Evolutionary conservation across 257 asterid species (phyloP).

Genomic region (Solanum peruvianum): DNA sequence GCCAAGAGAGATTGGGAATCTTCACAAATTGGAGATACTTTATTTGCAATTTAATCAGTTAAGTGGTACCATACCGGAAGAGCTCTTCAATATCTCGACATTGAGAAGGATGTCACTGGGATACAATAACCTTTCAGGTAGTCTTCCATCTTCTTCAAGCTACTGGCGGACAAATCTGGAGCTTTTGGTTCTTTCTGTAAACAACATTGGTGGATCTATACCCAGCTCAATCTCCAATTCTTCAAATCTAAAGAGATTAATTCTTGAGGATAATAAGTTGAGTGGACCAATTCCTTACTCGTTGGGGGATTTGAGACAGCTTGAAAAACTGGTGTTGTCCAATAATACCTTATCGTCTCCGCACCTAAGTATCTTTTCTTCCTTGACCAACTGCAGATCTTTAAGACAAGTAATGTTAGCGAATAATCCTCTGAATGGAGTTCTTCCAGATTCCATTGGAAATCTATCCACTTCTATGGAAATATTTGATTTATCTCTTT

Average conservation of each 20-base stretch:
- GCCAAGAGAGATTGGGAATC: constrained; percentile 19
- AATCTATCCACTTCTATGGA: constrained; percentile 13
- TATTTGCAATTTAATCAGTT: neutral
- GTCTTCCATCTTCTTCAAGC: constrained; percentile 2
- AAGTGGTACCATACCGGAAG: constrained; percentile 13
- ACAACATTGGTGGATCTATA: constrained; percentile 11
- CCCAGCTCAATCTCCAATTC: constrained; percentile 20
- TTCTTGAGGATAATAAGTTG: constrained; percentile 4
- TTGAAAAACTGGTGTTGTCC: neutral
- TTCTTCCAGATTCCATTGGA: constrained; percentile 17
- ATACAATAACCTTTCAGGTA: constrained; percentile 11
- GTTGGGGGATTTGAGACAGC: constrained; percentile 15
- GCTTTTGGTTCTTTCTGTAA: constrained; percentile 3
- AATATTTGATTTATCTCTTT: neutral
- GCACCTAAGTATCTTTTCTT: constrained; percentile 7
- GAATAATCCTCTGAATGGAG: constrained; percentile 11
- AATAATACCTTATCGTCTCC: constrained; percentile 3
- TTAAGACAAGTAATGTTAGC: neutral
- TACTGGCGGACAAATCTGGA: constrained; percentile 16
- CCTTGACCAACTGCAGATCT: constrained; percentile 12
- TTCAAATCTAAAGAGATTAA: constrained; percentile 1
- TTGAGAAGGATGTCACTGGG: constrained; percentile 2
- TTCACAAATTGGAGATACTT: neutral
- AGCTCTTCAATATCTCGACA: constrained; percentile 22
- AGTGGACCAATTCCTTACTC: constrained; percentile 13